Conservation (phyloP, 2,329 filamentous ascomycete species). For the Colletotrichum sojae region DNA sequence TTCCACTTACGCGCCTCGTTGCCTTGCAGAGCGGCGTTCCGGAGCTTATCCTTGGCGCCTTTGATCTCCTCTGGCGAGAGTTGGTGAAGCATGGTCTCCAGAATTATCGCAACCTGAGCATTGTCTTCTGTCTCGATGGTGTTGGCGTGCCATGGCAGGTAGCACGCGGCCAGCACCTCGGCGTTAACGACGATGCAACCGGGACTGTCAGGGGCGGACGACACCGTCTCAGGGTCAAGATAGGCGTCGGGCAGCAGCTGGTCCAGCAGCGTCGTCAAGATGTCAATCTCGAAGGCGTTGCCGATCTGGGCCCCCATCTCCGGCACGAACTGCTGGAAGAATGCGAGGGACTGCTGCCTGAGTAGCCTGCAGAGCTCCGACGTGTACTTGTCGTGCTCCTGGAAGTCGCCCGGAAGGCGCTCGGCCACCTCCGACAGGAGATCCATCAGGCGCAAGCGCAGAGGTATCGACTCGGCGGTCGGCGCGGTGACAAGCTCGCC, state of each 20-base stretch:
- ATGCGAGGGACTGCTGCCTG: slow-evolving; percentile 69
- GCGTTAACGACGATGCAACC: slow-evolving; percentile 58
- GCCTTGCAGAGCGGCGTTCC: slow-evolving; percentile 59
- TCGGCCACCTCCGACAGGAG: slow-evolving; percentile 64
- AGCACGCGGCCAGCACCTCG: slow-evolving; percentile 69
- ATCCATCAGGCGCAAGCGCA: slow-evolving; percentile 75
- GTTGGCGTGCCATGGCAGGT: slow-evolving; percentile 76
- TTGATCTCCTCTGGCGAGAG: slow-evolving; percentile 56
- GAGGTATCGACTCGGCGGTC: slow-evolving; percentile 67
- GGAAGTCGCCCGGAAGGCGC: slow-evolving; percentile 59
- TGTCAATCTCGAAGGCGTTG: slow-evolving; percentile 30
- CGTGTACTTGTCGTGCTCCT: slow-evolving; percentile 68
- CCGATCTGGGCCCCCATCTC: slow-evolving; percentile 28
- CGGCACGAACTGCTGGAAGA: slow-evolving; percentile 69
- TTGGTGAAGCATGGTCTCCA: slow-evolving; percentile 75
- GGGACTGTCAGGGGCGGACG: slow-evolving; percentile 48
- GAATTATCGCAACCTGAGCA: slow-evolving; percentile 77
- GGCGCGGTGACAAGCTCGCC: slow-evolving; percentile 54
- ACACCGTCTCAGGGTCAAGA: slow-evolving; percentile 58
- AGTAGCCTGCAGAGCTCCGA: slow-evolving; percentile 70
- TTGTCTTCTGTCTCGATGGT: slow-evolving; percentile 75
- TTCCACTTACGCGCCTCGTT: slow-evolving; percentile 65
- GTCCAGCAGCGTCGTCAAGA: slow-evolving; percentile 54
- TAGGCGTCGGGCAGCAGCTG: slow-evolving; percentile 59
- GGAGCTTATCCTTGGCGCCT: slow-evolving; percentile 54